phyloP scores from a whole-genome alignment of 2,329 filamentous ascomycete species.

The Pseudodiploospora longispora region DNA sequence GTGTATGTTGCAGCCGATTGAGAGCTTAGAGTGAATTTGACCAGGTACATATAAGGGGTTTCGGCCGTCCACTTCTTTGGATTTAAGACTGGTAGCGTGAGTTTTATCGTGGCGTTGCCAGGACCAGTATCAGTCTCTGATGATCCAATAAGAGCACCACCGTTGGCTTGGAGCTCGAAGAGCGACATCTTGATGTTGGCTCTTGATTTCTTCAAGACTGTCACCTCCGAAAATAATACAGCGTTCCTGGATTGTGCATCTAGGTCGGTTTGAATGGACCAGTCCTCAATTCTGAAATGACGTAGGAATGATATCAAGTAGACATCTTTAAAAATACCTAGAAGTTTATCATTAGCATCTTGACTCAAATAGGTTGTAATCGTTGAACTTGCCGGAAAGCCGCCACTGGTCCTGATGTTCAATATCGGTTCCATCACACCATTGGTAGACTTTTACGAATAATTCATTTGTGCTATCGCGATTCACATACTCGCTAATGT shows the following conservation, averaged over 20 bases:
- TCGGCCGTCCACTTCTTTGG: slow-evolving; percentile 63
- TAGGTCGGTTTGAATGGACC: slow-evolving; percentile 46
- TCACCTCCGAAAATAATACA: slow-evolving; percentile 40
- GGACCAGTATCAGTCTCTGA: slow-evolving; percentile 17
- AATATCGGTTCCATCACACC: slow-evolving; percentile 58
- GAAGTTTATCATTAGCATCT: too few species aligned
- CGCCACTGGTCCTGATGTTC: slow-evolving; percentile 64
- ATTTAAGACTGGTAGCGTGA: slow-evolving; percentile 37
- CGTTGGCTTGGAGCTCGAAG: slow-evolving; percentile 25
- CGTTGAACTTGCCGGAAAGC: slow-evolving; percentile 40
- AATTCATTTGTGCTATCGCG: slow-evolving; percentile 40
- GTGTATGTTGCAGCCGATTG: slow-evolving; percentile 20
- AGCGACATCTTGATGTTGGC: slow-evolving; percentile 35
- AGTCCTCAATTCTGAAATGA: slow-evolving; percentile 45
- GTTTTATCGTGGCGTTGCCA: slow-evolving; percentile 28
- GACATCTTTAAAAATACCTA: slow-evolving; percentile 60
- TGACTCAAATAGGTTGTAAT: background rate
- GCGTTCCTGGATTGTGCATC: slow-evolving; percentile 43
- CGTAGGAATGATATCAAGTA: slow-evolving; percentile 48
- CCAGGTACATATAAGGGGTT: slow-evolving; percentile 50
- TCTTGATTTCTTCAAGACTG: slow-evolving; percentile 26
- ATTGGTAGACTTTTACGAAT: slow-evolving; percentile 57
- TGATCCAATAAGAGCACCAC: slow-evolving; percentile 24
- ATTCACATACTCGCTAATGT: slow-evolving; percentile 44
- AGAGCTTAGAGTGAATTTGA: slow-evolving; percentile 34